phyloP scores from a whole-genome alignment of 176 grass and related monocot species.

The Triticum timopheevii region DNA sequence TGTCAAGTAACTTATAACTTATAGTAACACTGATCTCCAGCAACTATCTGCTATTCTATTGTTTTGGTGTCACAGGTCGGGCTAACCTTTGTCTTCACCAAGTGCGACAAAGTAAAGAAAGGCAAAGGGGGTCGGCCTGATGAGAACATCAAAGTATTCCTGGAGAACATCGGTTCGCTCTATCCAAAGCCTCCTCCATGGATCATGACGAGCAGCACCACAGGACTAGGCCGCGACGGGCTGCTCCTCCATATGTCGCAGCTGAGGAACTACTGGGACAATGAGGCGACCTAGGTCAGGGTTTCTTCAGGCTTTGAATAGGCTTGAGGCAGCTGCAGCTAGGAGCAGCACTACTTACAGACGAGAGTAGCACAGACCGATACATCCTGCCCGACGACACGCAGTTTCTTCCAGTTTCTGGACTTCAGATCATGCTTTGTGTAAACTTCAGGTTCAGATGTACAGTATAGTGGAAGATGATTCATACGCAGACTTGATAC shows the following conservation, averaged over 20 bases:
- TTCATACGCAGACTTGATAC: neutral
- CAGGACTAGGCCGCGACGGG: conserved; percentile 65
- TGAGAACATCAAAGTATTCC: conserved; percentile 87
- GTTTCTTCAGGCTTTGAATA: neutral
- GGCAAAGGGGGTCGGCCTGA: conserved; percentile 71
- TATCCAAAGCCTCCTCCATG: conserved; percentile 81
- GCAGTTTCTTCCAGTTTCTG: neutral
- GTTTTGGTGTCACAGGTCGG: conserved; percentile 55
- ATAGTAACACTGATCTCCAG: neutral
- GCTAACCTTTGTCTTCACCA: conserved; percentile 95
- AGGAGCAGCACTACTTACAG: neutral
- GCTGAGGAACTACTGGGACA: conserved; percentile 90
- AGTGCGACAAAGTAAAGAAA: conserved; percentile 91
- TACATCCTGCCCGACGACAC: neutral
- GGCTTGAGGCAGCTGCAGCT: neutral
- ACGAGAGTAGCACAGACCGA: neutral
- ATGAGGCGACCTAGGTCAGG: conserved; percentile 38
- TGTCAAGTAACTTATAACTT: neutral
- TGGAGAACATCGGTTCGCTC: conserved; percentile 62
- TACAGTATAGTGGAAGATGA: neutral
- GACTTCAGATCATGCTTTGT: neutral
- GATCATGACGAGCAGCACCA: conserved; percentile 91
- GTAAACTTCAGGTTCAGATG: conserved; percentile 4
- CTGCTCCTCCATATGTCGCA: conserved; percentile 84
- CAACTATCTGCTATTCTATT: neutral